Evolutionary conservation across 345 rosid species (phyloP).

Genomic region (Boechera stricta): DNA sequence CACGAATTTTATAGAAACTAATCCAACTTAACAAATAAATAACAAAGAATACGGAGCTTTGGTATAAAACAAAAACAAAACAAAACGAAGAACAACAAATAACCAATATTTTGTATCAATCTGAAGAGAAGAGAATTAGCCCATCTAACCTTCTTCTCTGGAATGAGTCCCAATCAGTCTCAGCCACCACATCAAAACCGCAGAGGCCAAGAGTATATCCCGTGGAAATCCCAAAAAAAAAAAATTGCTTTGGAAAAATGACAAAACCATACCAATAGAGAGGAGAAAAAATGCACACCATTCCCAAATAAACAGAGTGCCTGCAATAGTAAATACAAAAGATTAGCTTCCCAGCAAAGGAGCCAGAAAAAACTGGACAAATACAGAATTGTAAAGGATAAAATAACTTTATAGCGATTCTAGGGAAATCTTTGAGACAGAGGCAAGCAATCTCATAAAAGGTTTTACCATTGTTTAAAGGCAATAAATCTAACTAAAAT

Average conservation of each 20-base stretch:
- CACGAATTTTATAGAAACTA: slow-evolving; percentile 2
- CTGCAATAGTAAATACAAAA: slow-evolving; percentile 35
- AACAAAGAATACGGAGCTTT: slow-evolving; percentile 14
- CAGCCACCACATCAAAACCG: slow-evolving; percentile 41
- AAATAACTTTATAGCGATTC: neutral
- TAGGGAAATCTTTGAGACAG: neutral
- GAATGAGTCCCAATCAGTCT: slow-evolving; percentile 35
- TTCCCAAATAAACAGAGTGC: slow-evolving; percentile 40
- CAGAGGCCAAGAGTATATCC: slow-evolving; percentile 39
- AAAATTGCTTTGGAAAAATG: neutral
- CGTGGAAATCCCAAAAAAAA: neutral
- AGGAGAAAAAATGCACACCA: slow-evolving; percentile 29
- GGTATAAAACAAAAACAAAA: slow-evolving; percentile 16
- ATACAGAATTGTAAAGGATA: neutral
- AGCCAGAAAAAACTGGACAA: neutral
- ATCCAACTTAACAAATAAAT: slow-evolving; percentile 19
- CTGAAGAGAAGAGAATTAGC: slow-evolving; percentile 34
- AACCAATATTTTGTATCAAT: slow-evolving; percentile 33
- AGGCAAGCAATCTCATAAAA: neutral
- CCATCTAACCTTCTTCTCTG: slow-evolving; percentile 42
- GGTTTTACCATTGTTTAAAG: slow-evolving; percentile 5
- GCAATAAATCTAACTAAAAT: slow-evolving; percentile 10
- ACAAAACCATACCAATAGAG: slow-evolving; percentile 32
- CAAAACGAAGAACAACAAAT: slow-evolving; percentile 16
- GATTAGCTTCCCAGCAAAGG: slow-evolving; percentile 15